Evolutionary conservation across 1,139 yeast genomes (phyloP).

Genomic region (Sugiyamaella pinicola): DNA sequence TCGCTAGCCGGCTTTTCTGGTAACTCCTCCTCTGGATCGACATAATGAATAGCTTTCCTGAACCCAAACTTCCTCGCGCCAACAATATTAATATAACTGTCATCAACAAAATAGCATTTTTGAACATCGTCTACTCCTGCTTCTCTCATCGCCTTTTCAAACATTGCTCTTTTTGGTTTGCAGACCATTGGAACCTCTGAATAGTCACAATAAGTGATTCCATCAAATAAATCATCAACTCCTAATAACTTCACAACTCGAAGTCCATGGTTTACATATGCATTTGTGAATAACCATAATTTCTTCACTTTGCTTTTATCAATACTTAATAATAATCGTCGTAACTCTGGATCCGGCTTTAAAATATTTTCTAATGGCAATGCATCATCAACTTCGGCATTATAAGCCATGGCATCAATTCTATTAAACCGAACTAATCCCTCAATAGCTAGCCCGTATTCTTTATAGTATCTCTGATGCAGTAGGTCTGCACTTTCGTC

Average conservation of each 20-base stretch:
- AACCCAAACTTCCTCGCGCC: conserved; percentile 53
- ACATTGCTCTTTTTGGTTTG: conserved; percentile 75
- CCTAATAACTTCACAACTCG: conserved; percentile 75
- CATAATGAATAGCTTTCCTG: conserved; percentile 57
- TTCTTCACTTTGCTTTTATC: conserved; percentile 53
- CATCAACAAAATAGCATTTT: conserved; percentile 69
- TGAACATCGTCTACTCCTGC: conserved; percentile 58
- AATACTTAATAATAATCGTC: conserved; percentile 41
- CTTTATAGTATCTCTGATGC: conserved; percentile 74
- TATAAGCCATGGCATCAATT: conserved; percentile 87
- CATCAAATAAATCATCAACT: conserved; percentile 87
- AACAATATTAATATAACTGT: conserved; percentile 39
- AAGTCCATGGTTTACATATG: conserved; percentile 85
- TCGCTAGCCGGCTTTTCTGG: conserved; percentile 49
- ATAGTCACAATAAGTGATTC: conserved; percentile 91
- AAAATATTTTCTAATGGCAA: conserved; percentile 79
- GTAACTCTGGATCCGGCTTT: conserved; percentile 50
- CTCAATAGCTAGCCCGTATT: conserved; percentile 90
- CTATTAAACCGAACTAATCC: conserved; percentile 82
- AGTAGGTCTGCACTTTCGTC: conserved; percentile 77
- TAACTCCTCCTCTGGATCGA: conserved; percentile 53
- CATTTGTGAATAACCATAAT: conserved; percentile 91
- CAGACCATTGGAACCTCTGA: conserved; percentile 66
- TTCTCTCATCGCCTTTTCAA: conserved; percentile 58
- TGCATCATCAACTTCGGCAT: conserved; percentile 86